Percentiles rank a stretch among this genome's conserved stretches.
Evolutionary conservation across 176 grass and related monocot species (phyloP).

Genomic region (Aegilops speltoides): DNA sequence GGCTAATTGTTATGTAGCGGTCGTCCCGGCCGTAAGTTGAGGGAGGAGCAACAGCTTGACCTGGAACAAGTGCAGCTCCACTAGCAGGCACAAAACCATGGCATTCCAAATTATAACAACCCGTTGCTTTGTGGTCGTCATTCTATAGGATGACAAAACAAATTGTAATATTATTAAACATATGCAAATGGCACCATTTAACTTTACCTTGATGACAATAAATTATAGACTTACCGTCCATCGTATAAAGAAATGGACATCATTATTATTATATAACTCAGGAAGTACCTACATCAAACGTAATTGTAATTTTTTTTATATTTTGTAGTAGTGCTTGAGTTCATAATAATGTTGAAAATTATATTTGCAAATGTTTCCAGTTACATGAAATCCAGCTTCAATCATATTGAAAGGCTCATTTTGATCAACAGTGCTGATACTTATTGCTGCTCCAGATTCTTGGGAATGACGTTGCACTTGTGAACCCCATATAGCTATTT

Average conservation of each 20-base stretch:
- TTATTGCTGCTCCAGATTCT: slow-evolving; percentile 13
- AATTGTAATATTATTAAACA: background rate
- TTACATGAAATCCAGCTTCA: slow-evolving; percentile 12
- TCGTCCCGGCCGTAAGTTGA: background rate
- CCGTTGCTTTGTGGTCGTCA: background rate
- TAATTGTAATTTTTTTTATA: background rate
- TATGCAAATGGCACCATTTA: background rate
- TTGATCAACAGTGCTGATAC: background rate
- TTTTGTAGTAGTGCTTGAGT: background rate
- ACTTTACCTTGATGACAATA: background rate
- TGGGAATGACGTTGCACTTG: background rate
- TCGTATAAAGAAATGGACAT: background rate
- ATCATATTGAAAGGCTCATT: background rate
- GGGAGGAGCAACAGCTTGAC: background rate
- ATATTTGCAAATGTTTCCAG: background rate
- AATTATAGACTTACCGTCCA: background rate
- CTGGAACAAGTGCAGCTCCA: background rate
- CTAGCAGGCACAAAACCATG: background rate
- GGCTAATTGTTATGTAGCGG: background rate
- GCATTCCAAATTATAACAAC: background rate
- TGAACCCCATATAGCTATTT: slow-evolving; percentile 20
- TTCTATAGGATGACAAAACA: background rate
- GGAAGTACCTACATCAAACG: background rate
- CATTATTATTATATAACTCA: background rate
- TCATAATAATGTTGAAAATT: background rate